Evolutionary conservation across 139 green algal genomes (phyloP).

Genomic region (Micractinium conductrix): DNA sequence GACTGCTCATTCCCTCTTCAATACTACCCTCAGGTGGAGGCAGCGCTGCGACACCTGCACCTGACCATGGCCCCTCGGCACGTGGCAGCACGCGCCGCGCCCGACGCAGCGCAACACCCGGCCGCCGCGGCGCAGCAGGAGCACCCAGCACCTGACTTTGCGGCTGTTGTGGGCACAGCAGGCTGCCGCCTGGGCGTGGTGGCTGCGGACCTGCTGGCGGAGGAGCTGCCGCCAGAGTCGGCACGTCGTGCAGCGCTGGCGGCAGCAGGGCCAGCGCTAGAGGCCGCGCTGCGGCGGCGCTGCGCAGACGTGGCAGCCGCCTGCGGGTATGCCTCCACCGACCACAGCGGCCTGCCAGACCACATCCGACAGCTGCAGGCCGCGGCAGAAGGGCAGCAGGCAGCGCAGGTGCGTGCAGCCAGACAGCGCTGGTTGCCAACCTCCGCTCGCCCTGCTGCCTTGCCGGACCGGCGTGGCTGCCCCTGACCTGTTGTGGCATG

Average conservation of each 20-base stretch:
- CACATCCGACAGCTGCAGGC: constrained; percentile 19
- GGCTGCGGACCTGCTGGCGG: neutral
- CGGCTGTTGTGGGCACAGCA: neutral
- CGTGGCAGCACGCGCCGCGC: neutral
- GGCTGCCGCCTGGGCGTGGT: constrained; percentile 2
- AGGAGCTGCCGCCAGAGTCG: constrained; percentile 7
- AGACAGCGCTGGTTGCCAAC: too few species aligned
- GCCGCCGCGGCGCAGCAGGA: neutral
- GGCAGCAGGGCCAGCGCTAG: neutral
- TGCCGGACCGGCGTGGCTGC: neutral
- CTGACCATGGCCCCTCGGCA: neutral
- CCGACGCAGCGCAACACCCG: neutral
- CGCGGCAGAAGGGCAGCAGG: neutral
- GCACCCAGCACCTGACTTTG: too few species aligned
- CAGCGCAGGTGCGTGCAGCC: neutral
- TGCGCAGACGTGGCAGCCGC: constrained; percentile 2
- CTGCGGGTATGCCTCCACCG: constrained; percentile 8
- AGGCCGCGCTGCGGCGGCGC: constrained; percentile 11
- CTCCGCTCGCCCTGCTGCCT: neutral
- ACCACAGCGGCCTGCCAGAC: constrained; percentile 22
- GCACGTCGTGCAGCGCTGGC: neutral
- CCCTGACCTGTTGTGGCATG: neutral
- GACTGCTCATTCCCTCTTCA: neutral
- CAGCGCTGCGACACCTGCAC: constrained; percentile 1
- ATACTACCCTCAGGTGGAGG: neutral